A percentile compares a stretch with the other conserved stretches of the same genome.
These are phyloP conservation scores for Talaromyces thailandensis DNA, from an alignment of 495 filamentous ascomycete genomes.

Conservation along the genomic window DNA sequence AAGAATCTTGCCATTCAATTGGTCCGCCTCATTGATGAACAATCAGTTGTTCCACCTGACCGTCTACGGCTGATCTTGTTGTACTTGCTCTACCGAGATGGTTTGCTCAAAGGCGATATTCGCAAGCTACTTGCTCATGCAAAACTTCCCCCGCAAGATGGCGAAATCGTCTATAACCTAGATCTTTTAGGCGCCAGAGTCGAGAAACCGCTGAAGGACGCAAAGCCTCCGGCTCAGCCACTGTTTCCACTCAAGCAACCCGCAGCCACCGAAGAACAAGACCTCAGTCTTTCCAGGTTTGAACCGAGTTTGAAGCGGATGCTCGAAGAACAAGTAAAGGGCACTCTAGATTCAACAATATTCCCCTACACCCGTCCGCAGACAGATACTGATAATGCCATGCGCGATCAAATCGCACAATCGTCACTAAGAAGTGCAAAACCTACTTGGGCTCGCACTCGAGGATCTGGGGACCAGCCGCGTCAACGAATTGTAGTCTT, in stretches of 20 bases:
- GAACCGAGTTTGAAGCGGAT: constrained; percentile 50
- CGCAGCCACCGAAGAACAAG: constrained; percentile 33
- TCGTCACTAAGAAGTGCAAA: constrained; percentile 81
- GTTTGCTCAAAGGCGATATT: constrained; percentile 80
- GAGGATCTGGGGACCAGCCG: constrained; percentile 65
- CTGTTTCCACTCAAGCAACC: constrained; percentile 58
- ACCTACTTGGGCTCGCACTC: constrained; percentile 87
- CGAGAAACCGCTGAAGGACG: constrained; percentile 67
- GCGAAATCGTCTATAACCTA: constrained; percentile 64
- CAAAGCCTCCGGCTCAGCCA: constrained; percentile 50
- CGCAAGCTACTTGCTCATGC: constrained; percentile 79
- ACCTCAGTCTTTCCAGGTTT: constrained; percentile 43
- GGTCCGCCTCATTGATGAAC: constrained; percentile 79
- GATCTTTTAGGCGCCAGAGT: constrained; percentile 72
- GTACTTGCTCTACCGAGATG: constrained; percentile 81
- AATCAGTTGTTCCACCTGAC: constrained; percentile 55
- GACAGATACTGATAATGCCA: constrained; percentile 50
- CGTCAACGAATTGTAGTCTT: constrained; percentile 89
- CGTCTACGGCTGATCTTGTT: constrained; percentile 75
- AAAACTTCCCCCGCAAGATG: constrained; percentile 63
- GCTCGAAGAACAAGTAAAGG: constrained; percentile 58
- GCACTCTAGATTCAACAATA: constrained; percentile 42
- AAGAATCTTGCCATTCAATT: constrained; percentile 81
- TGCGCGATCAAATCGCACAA: constrained; percentile 49
- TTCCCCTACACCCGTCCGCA: constrained; percentile 83